Evolutionary conservation across 768 basidiomycete species (phyloP), one percentile per base, ranked within the genome.

Genomic region (Pholiota molesta): DNA sequence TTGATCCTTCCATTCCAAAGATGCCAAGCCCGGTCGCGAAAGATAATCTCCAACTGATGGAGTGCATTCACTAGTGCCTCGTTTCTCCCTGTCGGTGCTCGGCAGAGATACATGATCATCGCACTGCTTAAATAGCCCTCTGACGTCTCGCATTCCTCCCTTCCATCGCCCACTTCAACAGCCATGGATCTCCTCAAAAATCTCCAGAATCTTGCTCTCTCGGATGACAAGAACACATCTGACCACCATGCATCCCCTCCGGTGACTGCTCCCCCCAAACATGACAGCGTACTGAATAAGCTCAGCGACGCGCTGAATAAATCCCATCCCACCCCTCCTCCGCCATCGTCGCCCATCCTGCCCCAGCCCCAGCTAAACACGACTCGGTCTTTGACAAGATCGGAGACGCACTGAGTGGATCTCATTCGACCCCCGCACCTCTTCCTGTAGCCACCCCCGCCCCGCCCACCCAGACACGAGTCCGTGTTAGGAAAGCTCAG

Each of bases 111-210:
- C 45, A 23, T 2, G 23, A 23, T 10, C 47, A 21, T 49, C 42
- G 1, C n/a, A 19, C 1, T 44, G n/a, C 42, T 49, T 14, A 49
- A 49, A 49, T 49, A 49, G 47, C 47, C 23, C 47, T 23, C 23
- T 23, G 47, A 13, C 23, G 11, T 8, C 19, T 23, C 2, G 47
- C 23, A 21, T 19, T 26, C 9, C 23, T 21, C 8, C 2, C 23
- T 19, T 23, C 47, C 23, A 49, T 19, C 23, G 19, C 47, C 35
- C n/a, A 49, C 11, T 19, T 49, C 47, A 26, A 21, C 47, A 19
- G 59, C 11, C 55, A 64, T 64, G 63, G 63, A 64, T 54, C 42
- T 64, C 52, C 55, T 64, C 49, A 64, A 64, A 28, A 64, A 55
- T 23, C 59, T 64, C 40, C 55, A 64, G 16, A 47, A 49, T 17